A percentile compares a stretch with the other conserved stretches of the same genome.
Conservation (phyloP, 768 basidiomycete genomes). For the Coprinellus aureogranulatus region DNA sequence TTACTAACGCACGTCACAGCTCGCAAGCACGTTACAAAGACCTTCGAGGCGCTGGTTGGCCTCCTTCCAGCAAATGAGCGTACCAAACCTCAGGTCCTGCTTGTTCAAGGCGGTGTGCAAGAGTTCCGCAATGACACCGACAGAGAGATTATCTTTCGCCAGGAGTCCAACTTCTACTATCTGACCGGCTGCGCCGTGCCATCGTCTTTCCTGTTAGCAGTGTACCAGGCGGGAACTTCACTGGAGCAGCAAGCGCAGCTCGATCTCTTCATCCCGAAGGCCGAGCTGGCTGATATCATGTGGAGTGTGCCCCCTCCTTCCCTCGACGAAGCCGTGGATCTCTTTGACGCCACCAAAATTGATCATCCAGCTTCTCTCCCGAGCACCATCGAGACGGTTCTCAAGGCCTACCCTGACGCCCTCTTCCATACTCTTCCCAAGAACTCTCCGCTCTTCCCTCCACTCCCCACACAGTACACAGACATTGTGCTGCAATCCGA, state of each 20-base stretch:
- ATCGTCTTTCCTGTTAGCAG: conserved; percentile 61
- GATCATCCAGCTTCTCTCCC: conserved; percentile 48
- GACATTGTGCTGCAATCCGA: conserved; percentile 33
- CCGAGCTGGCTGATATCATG: conserved; percentile 71
- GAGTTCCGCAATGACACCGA: conserved; percentile 81
- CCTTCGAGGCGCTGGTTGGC: conserved; percentile 10
- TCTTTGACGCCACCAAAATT: conserved; percentile 61
- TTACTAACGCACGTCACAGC: neutral
- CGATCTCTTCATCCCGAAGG: conserved; percentile 77
- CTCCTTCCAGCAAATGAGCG: conserved; percentile 13
- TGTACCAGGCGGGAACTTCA: conserved; percentile 50
- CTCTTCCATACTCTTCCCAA: conserved; percentile 66
- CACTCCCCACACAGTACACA: conserved; percentile 42
- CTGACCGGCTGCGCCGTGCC: conserved; percentile 79
- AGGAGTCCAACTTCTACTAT: conserved; percentile 88
- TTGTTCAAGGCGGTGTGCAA: conserved; percentile 64
- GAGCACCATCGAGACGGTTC: conserved; percentile 41
- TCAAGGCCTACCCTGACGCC: conserved; percentile 51
- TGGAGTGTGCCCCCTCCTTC: conserved; percentile 86
- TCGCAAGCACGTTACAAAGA: conserved; percentile 8
- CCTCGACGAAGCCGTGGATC: conserved; percentile 46
- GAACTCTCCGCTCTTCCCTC: conserved; percentile 51
- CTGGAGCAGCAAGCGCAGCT: conserved; percentile 41
- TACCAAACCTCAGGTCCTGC: conserved; percentile 57
- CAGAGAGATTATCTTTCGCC: conserved; percentile 65